A percentile compares a stretch with the other conserved stretches of the same genome.
phyloP scores from a whole-genome alignment of 352 stramenopile species.

The Pythium volutum region DNA sequence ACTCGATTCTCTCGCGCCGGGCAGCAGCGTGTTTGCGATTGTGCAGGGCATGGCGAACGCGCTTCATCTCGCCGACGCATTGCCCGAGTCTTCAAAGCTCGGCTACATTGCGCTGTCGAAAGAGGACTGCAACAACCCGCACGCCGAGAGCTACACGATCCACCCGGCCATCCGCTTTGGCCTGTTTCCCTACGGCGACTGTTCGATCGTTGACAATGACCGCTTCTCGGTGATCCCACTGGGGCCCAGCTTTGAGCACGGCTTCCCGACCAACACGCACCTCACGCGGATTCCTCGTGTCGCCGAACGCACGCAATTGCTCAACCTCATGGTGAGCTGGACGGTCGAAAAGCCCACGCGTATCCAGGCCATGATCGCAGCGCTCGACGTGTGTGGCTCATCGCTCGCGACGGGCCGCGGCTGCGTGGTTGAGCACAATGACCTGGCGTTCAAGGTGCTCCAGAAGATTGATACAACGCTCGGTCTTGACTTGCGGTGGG shows the following conservation, averaged over 20 bases:
- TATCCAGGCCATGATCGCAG: slow-evolving; percentile 55
- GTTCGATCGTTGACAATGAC: slow-evolving; percentile 47
- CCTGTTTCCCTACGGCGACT: slow-evolving; percentile 60
- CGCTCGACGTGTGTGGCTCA: slow-evolving; percentile 36
- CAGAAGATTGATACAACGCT: slow-evolving; percentile 45
- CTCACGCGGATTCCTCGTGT: slow-evolving; percentile 24
- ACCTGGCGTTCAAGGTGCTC: slow-evolving; percentile 55
- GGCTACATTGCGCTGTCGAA: slow-evolving; percentile 44
- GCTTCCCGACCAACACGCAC: slow-evolving; percentile 54
- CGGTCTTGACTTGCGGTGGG: slow-evolving; percentile 44
- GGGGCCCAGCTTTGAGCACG: slow-evolving; percentile 59
- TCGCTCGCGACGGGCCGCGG: background rate
- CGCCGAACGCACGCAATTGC: slow-evolving; percentile 30
- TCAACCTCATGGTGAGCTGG: slow-evolving; percentile 72
- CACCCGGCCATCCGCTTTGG: slow-evolving; percentile 45
- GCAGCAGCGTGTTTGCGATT: slow-evolving; percentile 36
- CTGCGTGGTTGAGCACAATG: slow-evolving; percentile 59
- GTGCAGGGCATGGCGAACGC: slow-evolving; percentile 17
- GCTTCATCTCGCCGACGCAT: slow-evolving; percentile 33
- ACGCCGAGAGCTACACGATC: slow-evolving; percentile 24
- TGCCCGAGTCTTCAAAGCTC: slow-evolving; percentile 32
- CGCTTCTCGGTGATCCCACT: slow-evolving; percentile 47
- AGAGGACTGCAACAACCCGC: slow-evolving; percentile 59
- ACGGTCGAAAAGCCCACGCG: slow-evolving; percentile 60
- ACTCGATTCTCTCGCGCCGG: slow-evolving; percentile 25